phyloP scores from a whole-genome alignment of 192 early-diverging fungal genomes.

The Fimicolochytrium jonesii region DNA sequence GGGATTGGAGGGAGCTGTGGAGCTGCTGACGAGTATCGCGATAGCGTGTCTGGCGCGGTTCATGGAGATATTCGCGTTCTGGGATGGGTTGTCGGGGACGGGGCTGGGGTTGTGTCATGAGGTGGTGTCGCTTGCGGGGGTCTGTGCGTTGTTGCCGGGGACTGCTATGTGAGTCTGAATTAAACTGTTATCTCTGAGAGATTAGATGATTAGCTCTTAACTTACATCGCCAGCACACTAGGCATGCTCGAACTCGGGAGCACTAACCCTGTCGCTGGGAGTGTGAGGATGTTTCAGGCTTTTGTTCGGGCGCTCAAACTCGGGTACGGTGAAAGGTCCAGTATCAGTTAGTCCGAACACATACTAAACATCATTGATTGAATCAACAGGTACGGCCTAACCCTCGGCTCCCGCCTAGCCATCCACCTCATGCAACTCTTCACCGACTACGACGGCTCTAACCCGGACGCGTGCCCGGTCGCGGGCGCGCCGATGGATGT shows the following conservation, averaged over 20 bases:
- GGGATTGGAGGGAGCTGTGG: constrained; percentile 8
- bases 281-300: constrained; percentile 27
- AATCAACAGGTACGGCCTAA: constrained; percentile 19
- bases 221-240: constrained; percentile 7
- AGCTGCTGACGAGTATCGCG: constrained; percentile 10
- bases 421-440: constrained; percentile 14
- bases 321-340: constrained; percentile 14
- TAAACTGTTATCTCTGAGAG: too few relatives aligned
- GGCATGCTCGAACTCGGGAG: constrained; percentile 30
- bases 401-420: constrained; percentile 16
- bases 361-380: too few relatives aligned
- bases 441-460: neutral
- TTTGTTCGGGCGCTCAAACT: constrained; percentile 25
- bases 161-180: constrained; percentile 18
- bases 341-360: too few relatives aligned
- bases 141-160: constrained; percentile 18
- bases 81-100: neutral
- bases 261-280: constrained; percentile 20
- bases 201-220: neutral
- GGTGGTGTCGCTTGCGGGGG: constrained; percentile 9
- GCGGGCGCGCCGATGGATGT: constrained; percentile 1
- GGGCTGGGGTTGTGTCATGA: constrained; percentile 21
- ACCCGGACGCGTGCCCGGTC: neutral
- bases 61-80: constrained; percentile 1
- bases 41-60: constrained; percentile 10